Percentiles rank a stretch among this genome's conserved stretches.
These are phyloP conservation scores for Penicillium thymicola DNA, from an alignment of 2,329 filamentous ascomycete species.

Conservation along the genomic window DNA sequence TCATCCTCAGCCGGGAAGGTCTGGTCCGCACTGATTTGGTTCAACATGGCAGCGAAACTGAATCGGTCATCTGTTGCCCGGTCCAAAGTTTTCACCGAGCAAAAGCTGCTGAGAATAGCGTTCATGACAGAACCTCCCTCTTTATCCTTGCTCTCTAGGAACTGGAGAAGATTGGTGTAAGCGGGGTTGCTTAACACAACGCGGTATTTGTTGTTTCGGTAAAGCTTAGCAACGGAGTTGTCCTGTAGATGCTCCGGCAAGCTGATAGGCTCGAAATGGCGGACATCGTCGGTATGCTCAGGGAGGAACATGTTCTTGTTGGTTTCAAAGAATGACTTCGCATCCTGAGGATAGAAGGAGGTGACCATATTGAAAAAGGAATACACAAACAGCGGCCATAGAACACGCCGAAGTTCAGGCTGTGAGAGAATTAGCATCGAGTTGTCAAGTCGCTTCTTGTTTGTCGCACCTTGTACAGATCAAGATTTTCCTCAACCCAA, in stretches of 20 bases:
- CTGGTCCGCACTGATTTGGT: conserved; percentile 52
- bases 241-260: conserved; percentile 74
- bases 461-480: conserved; percentile 76
- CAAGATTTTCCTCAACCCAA: conserved; percentile 89
- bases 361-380: conserved; percentile 78
- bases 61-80: conserved; percentile 56
- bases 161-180: conserved; percentile 78
- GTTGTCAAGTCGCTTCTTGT: neutral
- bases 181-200: conserved; percentile 84
- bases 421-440: conserved; percentile 35
- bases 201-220: conserved; percentile 81
- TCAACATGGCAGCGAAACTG: conserved; percentile 59
- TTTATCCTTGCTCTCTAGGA: conserved; percentile 80
- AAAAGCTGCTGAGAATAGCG: conserved; percentile 63
- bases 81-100: conserved; percentile 59
- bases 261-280: conserved; percentile 68
- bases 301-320: conserved; percentile 69
- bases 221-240: conserved; percentile 75
- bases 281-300: conserved; percentile 77
- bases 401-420: conserved; percentile 80
- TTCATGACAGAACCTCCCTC: conserved; percentile 76
- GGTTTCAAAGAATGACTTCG: conserved; percentile 67
- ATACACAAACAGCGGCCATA: conserved; percentile 95
- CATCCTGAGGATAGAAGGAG: conserved; percentile 68
- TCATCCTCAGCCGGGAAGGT: conserved; percentile 65